Evolutionary conservation across 306 rosid species (phyloP).

Genomic region (Calophaca sinica): DNA sequence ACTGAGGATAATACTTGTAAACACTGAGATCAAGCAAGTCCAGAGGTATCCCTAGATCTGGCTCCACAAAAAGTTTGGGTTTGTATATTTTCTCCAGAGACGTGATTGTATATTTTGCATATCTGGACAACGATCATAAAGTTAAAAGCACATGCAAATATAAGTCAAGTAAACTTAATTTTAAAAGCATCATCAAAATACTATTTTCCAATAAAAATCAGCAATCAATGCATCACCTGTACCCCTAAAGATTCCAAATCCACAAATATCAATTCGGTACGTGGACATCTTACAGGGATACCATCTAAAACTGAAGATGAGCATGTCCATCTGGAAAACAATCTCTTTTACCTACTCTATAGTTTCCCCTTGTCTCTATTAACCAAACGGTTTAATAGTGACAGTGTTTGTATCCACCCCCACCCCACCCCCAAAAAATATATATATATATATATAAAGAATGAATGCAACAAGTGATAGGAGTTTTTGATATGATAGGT

Average conservation of each 20-base stretch:
- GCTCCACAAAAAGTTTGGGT: constrained; percentile 95
- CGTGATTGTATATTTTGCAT: constrained; percentile 84
- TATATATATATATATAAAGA: not conserved
- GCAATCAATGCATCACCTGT: constrained; percentile 7
- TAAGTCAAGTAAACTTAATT: constrained; percentile 11
- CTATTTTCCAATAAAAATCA: not conserved
- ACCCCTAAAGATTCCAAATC: constrained; percentile 30
- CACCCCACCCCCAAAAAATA: not conserved
- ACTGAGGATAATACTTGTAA: constrained; percentile 74
- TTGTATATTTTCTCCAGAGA: constrained; percentile 94
- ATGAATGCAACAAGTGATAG: constrained; percentile 12
- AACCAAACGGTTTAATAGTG: not conserved
- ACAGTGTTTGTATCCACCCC: not conserved
- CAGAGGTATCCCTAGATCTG: constrained; percentile 98
- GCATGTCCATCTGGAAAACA: constrained; percentile 28
- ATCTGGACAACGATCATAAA: constrained; percentile 66
- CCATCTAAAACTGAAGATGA: constrained; percentile 22
- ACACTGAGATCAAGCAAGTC: constrained; percentile 98
- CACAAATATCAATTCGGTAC: constrained; percentile 20
- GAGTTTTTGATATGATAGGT: constrained; percentile 14
- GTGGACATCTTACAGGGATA: constrained; percentile 3
- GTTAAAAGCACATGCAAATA: constrained; percentile 36
- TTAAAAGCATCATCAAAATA: constrained; percentile 29
- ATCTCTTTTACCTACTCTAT: not conserved
- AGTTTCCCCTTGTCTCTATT: constrained; percentile 10